Conservation (phyloP, 2,329 filamentous ascomycete species). For the Hypoxylon sp. region DNA sequence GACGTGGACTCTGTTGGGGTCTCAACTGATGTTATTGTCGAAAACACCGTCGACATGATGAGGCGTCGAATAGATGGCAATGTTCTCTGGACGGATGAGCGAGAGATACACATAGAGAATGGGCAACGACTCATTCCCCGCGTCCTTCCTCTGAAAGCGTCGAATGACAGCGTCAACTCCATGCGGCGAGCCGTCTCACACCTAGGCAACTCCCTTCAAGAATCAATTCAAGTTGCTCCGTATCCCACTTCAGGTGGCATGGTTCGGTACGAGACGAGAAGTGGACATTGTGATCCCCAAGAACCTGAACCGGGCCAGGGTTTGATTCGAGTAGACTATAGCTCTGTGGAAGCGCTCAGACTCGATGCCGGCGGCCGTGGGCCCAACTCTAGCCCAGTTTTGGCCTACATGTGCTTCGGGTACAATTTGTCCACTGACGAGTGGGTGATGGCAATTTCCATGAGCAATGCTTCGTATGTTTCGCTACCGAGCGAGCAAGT, state of each 20-base stretch:
- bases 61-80: neutral
- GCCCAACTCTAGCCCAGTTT: neutral
- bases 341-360: conserved; percentile 51
- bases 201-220: conserved; percentile 52
- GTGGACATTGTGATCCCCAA: neutral
- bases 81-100: conserved; percentile 52
- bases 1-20: conserved; percentile 43
- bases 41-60: conserved; percentile 40
- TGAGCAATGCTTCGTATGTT: conserved; percentile 54
- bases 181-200: conserved; percentile 53
- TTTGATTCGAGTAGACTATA: conserved; percentile 54
- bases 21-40: conserved; percentile 32
- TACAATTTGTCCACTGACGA: conserved; percentile 45
- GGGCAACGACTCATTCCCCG: conserved; percentile 55
- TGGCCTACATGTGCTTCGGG: conserved; percentile 53
- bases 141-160: conserved; percentile 55
- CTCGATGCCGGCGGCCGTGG: conserved; percentile 16
- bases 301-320: conserved; percentile 11
- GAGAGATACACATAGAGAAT: conserved; percentile 55
- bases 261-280: conserved; percentile 43
- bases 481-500: conserved; percentile 41
- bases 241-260: conserved; percentile 28
- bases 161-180: conserved; percentile 57
- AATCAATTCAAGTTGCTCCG: conserved; percentile 49
- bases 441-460: conserved; percentile 49